phyloP scores from a whole-genome alignment of 495 filamentous ascomycete genomes.

The Immersiella caudata region DNA sequence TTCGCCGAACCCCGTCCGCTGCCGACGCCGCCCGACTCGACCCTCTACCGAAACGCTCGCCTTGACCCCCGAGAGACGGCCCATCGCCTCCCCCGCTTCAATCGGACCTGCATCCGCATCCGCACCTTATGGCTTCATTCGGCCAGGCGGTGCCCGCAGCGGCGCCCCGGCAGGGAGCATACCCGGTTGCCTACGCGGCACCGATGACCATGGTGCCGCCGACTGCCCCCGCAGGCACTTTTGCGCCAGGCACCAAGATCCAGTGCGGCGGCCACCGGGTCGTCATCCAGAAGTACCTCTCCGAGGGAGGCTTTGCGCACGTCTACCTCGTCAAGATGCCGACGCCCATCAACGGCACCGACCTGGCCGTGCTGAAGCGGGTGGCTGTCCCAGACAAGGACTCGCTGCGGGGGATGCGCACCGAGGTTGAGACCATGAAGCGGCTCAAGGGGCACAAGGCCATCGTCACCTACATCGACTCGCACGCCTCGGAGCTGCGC shows the following conservation, averaged over 20 bases:
- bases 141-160: constrained; percentile 44
- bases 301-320: constrained; percentile 97
- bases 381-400: constrained; percentile 98
- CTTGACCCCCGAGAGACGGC: not conserved
- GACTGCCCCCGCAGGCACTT: constrained; percentile 81
- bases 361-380: constrained; percentile 88
- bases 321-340: constrained; percentile 93
- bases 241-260: constrained; percentile 90
- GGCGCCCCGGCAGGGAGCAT: constrained; percentile 39
- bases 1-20: constrained; percentile 9
- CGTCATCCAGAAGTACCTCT: constrained; percentile 96
- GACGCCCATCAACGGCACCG: constrained; percentile 74
- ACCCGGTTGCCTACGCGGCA: constrained; percentile 34
- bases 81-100: not conserved
- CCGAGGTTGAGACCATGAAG: constrained; percentile 99
- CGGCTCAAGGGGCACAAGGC: constrained; percentile 92
- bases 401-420: constrained; percentile 91
- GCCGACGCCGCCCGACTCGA: constrained; percentile 5
- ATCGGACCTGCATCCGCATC: not conserved
- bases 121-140: constrained; percentile 48
- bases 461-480: constrained; percentile 98
- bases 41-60: not conserved
- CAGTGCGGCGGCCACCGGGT: constrained; percentile 92
- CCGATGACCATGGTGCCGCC: constrained; percentile 47
- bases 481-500: constrained; percentile 89